A percentile compares a stretch with the other conserved stretches of the same genome.
Conservation (phyloP, 208 protist genomes). For the Trypanosoma theileri region DNA sequence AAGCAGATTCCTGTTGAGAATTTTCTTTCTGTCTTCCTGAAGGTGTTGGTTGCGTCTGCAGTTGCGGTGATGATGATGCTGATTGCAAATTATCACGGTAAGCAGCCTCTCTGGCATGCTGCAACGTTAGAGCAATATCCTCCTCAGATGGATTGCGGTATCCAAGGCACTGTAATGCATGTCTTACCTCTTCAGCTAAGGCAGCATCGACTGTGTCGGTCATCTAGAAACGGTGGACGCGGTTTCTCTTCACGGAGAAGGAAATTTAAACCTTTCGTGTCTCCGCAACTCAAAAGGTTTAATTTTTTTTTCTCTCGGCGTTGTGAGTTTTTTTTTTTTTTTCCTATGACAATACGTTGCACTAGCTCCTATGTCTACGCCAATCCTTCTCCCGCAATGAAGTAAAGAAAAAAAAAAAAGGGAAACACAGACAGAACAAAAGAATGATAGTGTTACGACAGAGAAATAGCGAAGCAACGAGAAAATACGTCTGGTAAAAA, state of each 20-base stretch:
- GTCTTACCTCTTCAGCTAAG: constrained; percentile 41
- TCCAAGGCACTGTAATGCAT: constrained; percentile 42
- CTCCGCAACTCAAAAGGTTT: not conserved
- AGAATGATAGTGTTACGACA: not conserved
- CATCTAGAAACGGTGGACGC: constrained; percentile 3
- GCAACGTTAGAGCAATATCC: constrained; percentile 64
- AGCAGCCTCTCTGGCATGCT: constrained; percentile 29
- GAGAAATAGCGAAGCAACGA: constrained; percentile 14
- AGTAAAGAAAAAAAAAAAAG: constrained; percentile 11
- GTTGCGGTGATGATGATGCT: too few species aligned
- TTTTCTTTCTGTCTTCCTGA: not conserved
- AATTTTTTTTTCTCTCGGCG: not conserved
- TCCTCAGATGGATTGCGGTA: constrained; percentile 55
- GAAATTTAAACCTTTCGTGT: not conserved
- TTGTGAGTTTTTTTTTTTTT: constrained; percentile 11
- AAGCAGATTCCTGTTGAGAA: constrained; percentile 5
- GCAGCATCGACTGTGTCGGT: constrained; percentile 5
- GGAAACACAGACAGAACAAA: not conserved
- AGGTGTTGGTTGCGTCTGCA: too few species aligned
- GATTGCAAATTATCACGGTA: not conserved
- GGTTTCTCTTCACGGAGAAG: not conserved
- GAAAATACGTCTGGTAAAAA: constrained; percentile 4
- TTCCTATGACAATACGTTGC: not conserved
- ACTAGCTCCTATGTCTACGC: too few species aligned
- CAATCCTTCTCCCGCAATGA: not conserved